Evolutionary conservation across 139 green algal genomes (phyloP), one percentile per base, ranked within the genome.

Genomic region (Diplosphaera chodatii): DNA sequence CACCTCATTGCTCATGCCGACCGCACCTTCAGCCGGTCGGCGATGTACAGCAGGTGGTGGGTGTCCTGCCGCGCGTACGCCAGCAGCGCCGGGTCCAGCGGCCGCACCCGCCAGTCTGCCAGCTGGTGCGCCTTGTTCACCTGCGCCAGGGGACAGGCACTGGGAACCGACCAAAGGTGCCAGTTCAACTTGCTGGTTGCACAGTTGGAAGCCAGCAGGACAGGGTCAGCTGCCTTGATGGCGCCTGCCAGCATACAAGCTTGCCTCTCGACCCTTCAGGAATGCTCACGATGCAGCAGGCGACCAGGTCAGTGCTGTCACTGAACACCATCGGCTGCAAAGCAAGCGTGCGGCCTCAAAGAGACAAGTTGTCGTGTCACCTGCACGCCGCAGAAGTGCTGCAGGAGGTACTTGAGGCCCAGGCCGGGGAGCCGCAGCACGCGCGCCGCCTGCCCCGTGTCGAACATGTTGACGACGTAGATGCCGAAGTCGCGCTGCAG

Each of bases 401-500:
- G 62, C 37, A 98, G 87, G 56, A 98, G 83, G 78, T 88, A 82
- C 0, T 79, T 91, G 59, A 98, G 80, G 23, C 86, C 87, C 55
- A 78, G 63, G 62, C 33, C 73, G 1, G 75, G 79, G n/a, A 85
- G 68, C 27, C 66, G 55, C 37, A 95, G 79, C 74, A 93, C 83
- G 1, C 87, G 69, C 3, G 84, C 72, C 1, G 93, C 93, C 78
- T 96, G 87, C 1, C 89, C 92, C 18, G 93, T 98, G 83, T 98
- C 94, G 73, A 98, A 98, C 64, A 98, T 68, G 84, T 97, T 97
- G 68, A 86, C 86, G 2, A 98, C 27, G 80, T 91, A 98, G 6
- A 98, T 87, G 13, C 92, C 88, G 82, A 96, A 96, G 80, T 98
- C 94, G 18, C 90, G 84, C 81, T 98, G 93, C 67, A 94, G 75